phyloP scores from a whole-genome alignment of 2,329 filamentous ascomycete species.

The Diaporthe sp. region DNA sequence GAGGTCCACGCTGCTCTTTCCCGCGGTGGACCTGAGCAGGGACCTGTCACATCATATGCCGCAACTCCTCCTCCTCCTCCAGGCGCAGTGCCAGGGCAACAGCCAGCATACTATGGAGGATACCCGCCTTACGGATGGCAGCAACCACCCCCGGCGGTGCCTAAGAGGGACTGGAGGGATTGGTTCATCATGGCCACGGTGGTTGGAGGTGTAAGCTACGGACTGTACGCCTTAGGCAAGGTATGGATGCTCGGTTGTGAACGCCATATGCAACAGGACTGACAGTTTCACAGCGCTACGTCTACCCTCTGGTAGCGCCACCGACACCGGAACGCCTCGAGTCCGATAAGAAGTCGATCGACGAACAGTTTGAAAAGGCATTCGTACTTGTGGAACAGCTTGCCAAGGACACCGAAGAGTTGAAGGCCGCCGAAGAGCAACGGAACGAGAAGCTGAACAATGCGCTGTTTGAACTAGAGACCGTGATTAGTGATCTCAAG shows the following conservation, averaged over 20 bases:
- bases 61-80: constrained; percentile 56
- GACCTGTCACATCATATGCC: constrained; percentile 52
- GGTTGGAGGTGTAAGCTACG: constrained; percentile 88
- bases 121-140: constrained; percentile 67
- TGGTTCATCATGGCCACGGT: constrained; percentile 99
- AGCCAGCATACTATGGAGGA: constrained; percentile 55
- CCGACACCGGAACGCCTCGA: constrained; percentile 94
- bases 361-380: constrained; percentile 92
- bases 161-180: constrained; percentile 93
- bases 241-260: constrained; percentile 53
- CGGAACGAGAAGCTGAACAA: constrained; percentile 85
- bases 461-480: constrained; percentile 85
- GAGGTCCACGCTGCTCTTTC: constrained; percentile 89
- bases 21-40: constrained; percentile 72
- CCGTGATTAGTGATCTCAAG: constrained; percentile 84
- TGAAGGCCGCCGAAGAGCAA: constrained; percentile 88
- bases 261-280: too few relatives aligned
- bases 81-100: constrained; percentile 55
- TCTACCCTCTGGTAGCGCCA: constrained; percentile 89
- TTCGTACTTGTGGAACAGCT: constrained; percentile 94
- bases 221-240: constrained; percentile 88
- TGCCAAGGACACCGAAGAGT: constrained; percentile 85
- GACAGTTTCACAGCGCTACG: constrained; percentile 74
- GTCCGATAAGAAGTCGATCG: constrained; percentile 91
- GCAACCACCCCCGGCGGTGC: constrained; percentile 65